Percentiles rank a stretch among this genome's conserved stretches.
These are phyloP conservation scores for Alliaria petiolata DNA, from an alignment of 345 rosid genomes.

Conservation along the genomic window DNA sequence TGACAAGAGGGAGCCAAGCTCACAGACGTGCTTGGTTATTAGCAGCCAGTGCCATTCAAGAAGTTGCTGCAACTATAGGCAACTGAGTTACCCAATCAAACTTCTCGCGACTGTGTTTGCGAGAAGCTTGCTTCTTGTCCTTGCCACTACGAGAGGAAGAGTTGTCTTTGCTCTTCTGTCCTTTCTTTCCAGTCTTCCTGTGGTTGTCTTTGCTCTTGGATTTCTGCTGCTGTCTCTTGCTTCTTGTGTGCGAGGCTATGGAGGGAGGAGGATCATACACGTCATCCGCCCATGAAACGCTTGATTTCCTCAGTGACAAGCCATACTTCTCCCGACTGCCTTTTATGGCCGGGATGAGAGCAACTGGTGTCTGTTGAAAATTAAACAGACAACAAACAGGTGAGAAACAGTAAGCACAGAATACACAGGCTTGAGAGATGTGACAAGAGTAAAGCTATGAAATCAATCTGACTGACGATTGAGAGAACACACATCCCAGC, in stretches of 20 bases:
- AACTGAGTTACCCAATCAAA: constrained; percentile 39
- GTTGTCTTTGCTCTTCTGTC: constrained; percentile 56
- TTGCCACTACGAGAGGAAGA: constrained; percentile 47
- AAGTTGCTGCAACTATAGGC: constrained; percentile 58
- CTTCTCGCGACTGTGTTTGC: constrained; percentile 36
- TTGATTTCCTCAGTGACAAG: constrained; percentile 38
- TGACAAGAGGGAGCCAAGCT: constrained; percentile 6
- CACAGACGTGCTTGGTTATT: neutral
- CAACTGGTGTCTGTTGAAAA: constrained; percentile 32
- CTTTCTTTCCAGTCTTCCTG: constrained; percentile 74
- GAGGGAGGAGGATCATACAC: constrained; percentile 90
- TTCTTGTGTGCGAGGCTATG: constrained; percentile 56
- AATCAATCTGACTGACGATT: neutral
- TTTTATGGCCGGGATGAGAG: constrained; percentile 75
- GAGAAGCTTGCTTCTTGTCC: constrained; percentile 58
- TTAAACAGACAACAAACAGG: constrained; percentile 1
- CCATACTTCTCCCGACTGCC: constrained; percentile 77
- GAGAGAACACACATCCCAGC: neutral
- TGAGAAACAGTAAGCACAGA: neutral
- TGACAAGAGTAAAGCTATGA: neutral
- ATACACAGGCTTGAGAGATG: neutral
- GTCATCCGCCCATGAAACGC: constrained; percentile 80
- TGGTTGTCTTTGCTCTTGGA: constrained; percentile 47
- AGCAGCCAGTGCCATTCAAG: constrained; percentile 28
- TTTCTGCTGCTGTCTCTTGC: constrained; percentile 49